Percentiles rank a stretch among this genome's conserved stretches.
phyloP scores from a whole-genome alignment of 2,329 filamentous ascomycete genomes.

The Colletotrichum orchidophilum region DNA sequence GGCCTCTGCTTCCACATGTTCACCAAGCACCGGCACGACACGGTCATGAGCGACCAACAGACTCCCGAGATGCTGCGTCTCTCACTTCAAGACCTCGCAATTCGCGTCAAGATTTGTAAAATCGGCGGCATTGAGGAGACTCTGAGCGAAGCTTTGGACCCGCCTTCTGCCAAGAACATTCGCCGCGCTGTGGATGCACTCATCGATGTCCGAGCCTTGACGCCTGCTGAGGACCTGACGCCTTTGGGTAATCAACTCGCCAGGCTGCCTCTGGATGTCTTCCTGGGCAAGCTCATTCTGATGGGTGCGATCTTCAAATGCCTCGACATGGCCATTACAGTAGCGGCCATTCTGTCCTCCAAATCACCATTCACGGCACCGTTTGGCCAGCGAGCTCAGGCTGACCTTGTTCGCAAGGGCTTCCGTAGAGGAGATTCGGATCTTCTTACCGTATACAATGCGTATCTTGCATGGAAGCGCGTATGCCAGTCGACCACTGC shows the following conservation, averaged over 20 bases:
- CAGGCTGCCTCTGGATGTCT: conserved; percentile 89
- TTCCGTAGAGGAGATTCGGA: conserved; percentile 93
- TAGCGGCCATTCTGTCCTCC: conserved; percentile 91
- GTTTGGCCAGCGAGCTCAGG: conserved; percentile 84
- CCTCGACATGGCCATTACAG: conserved; percentile 89
- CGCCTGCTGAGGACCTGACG: conserved; percentile 82
- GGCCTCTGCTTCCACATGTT: conserved; percentile 97
- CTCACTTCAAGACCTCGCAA: conserved; percentile 92
- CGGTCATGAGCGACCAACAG: conserved; percentile 87
- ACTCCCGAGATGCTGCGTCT: conserved; percentile 95
- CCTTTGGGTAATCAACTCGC: conserved; percentile 87
- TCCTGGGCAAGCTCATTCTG: conserved; percentile 91
- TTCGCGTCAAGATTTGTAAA: conserved; percentile 97
- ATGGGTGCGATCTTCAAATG: conserved; percentile 89
- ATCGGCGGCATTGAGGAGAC: conserved; percentile 93
- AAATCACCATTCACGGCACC: conserved; percentile 94
- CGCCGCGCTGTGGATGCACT: conserved; percentile 91
- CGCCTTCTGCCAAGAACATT: conserved; percentile 91
- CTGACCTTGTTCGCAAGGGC: conserved; percentile 78
- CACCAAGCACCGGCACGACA: conserved; percentile 88
- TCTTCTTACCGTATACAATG: conserved; percentile 91
- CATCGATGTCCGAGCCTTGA: conserved; percentile 91
- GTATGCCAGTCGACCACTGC: conserved; percentile 73
- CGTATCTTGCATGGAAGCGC: conserved; percentile 88
- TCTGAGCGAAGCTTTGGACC: conserved; percentile 85